Base-by-base conservation (phyloP, 1,139 yeast genomes). In the Candida tetrigidarum region DNA sequence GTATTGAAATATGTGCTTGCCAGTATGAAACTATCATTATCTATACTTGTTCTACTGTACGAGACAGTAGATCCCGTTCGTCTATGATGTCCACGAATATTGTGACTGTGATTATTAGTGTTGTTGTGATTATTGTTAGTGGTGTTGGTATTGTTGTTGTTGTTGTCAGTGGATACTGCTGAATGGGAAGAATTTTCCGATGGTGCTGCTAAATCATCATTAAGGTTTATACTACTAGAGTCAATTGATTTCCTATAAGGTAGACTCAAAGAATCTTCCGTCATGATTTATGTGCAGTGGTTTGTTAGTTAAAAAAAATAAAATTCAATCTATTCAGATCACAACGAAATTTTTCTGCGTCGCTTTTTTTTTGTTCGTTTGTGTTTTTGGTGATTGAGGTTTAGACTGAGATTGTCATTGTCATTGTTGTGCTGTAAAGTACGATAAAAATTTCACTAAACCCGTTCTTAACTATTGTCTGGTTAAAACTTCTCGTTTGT, bases 151-250 rank as follows among this genome's bases (percentile, higher is more conserved):
- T 12, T 46, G 55, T 37, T 27, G 27, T 19, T 29, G 29, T 25
- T 27, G 18, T 33, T 29, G 18, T 26, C 15, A 19, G 37, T 30
- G 12, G 37, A 29, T 22, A 26, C 8, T 32, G 35, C 28, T 25
- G 44, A 28, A 16, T 15, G 34, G 9, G 50, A 48, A n/a, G 50
- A 50, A 29, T 40, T 47, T 37, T 60, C 71, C 7, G 69, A 65
- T 12, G 52, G 67, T 38, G 49, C 53, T n/a, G 62, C 69, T 43
- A 72, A 58, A 49, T 71, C 77, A 49, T 72, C 77, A 52, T 72
- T 70, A 44, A 72, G 58, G 48, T 65, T 63, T 37, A 64, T 61
- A 37, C 64, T 66, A 5, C 47, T 50, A 30, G 59, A 67, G 40
- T 68, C 72, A 16, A 62, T 50, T 16, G 75, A 70, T 11, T 53